Percentiles rank a stretch among this genome's conserved stretches.
phyloP scores from a whole-genome alignment of 139 green algal genomes.

The Tetradesmus lagerheimii region DNA sequence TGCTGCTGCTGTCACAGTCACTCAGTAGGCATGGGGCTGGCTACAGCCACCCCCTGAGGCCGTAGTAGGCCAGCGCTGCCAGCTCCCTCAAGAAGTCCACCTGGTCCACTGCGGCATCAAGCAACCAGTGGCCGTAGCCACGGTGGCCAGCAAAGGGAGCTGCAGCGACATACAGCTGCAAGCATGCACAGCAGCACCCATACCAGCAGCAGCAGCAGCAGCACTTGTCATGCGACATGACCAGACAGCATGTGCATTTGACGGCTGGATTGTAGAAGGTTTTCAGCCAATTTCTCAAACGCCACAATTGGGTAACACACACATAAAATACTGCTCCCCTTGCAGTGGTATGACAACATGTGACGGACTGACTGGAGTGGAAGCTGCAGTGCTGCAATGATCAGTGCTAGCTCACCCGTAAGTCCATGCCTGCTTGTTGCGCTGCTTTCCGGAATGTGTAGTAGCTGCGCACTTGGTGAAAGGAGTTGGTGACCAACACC shows the following conservation, averaged over 20 bases:
- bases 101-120: slow-evolving; percentile 34
- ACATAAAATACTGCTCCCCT: no score
- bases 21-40: no score
- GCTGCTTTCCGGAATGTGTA: slow-evolving; percentile 40
- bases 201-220: not conserved
- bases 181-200: slow-evolving; percentile 1
- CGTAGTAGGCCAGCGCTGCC: slow-evolving; percentile 33
- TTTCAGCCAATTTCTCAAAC: no score
- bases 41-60: slow-evolving; percentile 24
- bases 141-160: slow-evolving; percentile 42
- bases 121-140: slow-evolving; percentile 35
- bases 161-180: slow-evolving; percentile 35
- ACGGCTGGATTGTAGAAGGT: no score
- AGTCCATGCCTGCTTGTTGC: slow-evolving; percentile 1
- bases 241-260: no score
- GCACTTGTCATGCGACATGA: not conserved
- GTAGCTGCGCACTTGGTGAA: slow-evolving; percentile 52
- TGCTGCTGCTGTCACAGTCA: no score
- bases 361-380: no score
- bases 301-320: no score
- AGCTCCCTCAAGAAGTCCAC: slow-evolving; percentile 43
- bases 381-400: no score
- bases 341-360: no score
- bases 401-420: not conserved
- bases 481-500: slow-evolving; percentile 50